Conservation (phyloP, 139 green algal genomes). For the Auxenochlorella protothecoides region DNA sequence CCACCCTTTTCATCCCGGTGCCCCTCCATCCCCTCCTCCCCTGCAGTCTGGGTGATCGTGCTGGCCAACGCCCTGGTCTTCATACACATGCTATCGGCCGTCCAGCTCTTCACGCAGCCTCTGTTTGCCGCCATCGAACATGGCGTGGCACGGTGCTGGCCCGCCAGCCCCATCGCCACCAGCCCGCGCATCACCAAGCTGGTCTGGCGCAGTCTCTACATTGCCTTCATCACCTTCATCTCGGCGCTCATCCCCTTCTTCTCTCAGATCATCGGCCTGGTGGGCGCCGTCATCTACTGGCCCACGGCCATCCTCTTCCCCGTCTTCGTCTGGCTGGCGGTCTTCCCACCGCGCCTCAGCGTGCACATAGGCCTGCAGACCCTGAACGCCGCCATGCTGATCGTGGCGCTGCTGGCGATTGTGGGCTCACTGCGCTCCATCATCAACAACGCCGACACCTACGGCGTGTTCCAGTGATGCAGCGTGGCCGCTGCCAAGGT, state of each 20-base stretch:
- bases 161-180: too few relatives aligned
- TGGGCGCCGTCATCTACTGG: constrained; percentile 21
- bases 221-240: constrained; percentile 4
- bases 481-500: too few relatives aligned
- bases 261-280: not conserved
- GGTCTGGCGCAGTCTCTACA: constrained; percentile 2
- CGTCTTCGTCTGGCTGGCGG: constrained; percentile 6
- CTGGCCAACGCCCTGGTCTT: constrained; percentile 26
- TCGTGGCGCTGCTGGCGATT: not conserved
- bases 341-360: not conserved
- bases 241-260: not conserved
- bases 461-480: not conserved
- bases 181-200: not conserved
- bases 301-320: constrained; percentile 15
- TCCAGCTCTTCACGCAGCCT: constrained; percentile 26
- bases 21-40: too few relatives aligned
- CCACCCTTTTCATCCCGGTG: too few relatives aligned
- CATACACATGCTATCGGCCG: constrained; percentile 28
- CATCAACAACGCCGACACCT: not conserved
- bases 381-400: not conserved
- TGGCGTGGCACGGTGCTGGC: not conserved
- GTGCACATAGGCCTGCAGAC: not conserved
- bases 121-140: constrained; percentile 21
- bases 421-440: not conserved
- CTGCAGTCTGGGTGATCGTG: constrained; percentile 5